phyloP scores from a whole-genome alignment of 1,284 basidiomycete genomes.

The Malassezia obtusa region DNA sequence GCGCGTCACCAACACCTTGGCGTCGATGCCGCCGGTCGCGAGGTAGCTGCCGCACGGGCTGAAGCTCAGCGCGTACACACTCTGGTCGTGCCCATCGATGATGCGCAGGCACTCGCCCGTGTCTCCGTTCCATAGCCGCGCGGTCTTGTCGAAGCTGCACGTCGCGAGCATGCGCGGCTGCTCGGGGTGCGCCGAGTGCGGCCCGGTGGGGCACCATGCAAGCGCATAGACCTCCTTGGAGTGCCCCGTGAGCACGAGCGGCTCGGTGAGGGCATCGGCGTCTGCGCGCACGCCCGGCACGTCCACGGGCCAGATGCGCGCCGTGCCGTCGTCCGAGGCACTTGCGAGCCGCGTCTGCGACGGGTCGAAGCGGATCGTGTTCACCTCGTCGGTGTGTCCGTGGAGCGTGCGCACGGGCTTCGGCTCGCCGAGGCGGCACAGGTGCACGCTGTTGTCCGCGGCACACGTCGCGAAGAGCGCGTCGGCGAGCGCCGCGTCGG shows the following conservation, averaged over 20 bases:
- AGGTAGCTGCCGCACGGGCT: conserved; percentile 40
- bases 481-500: conserved; percentile 28
- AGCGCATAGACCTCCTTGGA: conserved; percentile 43
- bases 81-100: conserved; percentile 38
- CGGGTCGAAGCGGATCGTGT: conserved; percentile 44
- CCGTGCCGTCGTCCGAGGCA: conserved; percentile 41
- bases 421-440: conserved; percentile 41
- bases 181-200: conserved; percentile 26
- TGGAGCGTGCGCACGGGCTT: conserved; percentile 39
- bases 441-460: conserved; percentile 42
- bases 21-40: conserved; percentile 44
- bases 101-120: conserved; percentile 39
- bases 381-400: conserved; percentile 47
- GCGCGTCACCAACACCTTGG: conserved; percentile 32
- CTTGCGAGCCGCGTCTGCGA: conserved; percentile 42
- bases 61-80: conserved; percentile 40
- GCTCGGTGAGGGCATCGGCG: conserved; percentile 8
- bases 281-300: conserved; percentile 12
- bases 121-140: conserved; percentile 44
- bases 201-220: conserved; percentile 39
- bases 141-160: conserved; percentile 42
- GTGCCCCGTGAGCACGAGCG: conserved; percentile 35
- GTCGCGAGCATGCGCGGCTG: conserved; percentile 45
- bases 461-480: conserved; percentile 43
- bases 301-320: conserved; percentile 40